Evolutionary conservation across 441 rosid genomes (phyloP).

Genomic region (Erodium trifolium): DNA sequence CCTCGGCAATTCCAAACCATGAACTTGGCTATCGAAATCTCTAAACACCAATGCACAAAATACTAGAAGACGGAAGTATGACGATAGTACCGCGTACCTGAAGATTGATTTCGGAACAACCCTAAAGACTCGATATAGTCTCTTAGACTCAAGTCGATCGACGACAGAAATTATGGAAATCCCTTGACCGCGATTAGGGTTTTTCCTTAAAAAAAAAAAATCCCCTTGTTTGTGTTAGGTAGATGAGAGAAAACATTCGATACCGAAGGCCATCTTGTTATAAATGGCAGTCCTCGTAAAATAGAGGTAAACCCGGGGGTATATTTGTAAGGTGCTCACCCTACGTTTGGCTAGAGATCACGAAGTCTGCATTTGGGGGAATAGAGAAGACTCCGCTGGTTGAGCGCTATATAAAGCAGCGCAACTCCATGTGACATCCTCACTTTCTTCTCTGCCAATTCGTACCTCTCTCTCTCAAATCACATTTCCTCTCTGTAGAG

Average conservation of each 20-base stretch:
- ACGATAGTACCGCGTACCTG: too few species aligned
- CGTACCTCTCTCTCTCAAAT: not conserved
- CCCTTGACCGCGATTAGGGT: too few species aligned
- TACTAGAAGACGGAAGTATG: too few species aligned
- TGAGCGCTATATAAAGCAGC: conserved; percentile 3
- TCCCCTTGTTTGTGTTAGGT: too few species aligned
- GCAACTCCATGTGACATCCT: not conserved
- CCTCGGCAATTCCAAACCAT: too few species aligned
- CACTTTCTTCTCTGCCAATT: not conserved
- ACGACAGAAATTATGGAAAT: too few species aligned
- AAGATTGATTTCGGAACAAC: too few species aligned
- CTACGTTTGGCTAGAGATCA: not conserved
- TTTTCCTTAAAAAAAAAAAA: too few species aligned
- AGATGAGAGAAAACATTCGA: not conserved
- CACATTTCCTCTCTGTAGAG: not conserved
- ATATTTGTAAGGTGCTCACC: not conserved
- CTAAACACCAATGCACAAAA: too few species aligned
- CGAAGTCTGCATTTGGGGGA: conserved; percentile 8
- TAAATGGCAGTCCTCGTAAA: not conserved
- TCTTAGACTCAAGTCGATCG: too few species aligned
- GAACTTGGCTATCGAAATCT: too few species aligned
- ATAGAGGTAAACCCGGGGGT: not conserved
- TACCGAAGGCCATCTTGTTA: not conserved
- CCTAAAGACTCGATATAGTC: too few species aligned
- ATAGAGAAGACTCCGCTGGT: conserved; percentile 5